Evolutionary conservation across 1,139 yeast genomes (phyloP).

Genomic region (Scheffersomyces titani): DNA sequence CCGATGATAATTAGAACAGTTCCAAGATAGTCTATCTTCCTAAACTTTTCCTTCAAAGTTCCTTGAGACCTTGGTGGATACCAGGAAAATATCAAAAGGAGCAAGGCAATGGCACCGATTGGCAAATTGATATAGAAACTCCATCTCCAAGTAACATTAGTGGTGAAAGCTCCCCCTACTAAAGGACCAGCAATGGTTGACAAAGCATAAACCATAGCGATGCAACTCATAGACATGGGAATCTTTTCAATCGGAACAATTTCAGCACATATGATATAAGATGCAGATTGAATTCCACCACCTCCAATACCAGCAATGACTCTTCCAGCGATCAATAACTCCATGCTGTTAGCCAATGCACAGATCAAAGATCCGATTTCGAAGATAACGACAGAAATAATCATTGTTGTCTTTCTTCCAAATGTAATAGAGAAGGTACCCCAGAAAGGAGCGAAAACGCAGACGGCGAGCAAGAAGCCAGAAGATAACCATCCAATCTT

Average conservation of each 20-base stretch:
- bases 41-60: conserved; percentile 15
- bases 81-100: conserved; percentile 18
- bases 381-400: conserved; percentile 13
- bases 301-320: conserved; percentile 17
- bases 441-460: conserved; percentile 15
- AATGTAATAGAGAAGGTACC: conserved; percentile 17
- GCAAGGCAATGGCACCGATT: conserved; percentile 2
- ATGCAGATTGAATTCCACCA: conserved; percentile 17
- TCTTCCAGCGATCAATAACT: conserved; percentile 16
- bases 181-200: conserved; percentile 18
- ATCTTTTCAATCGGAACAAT: conserved; percentile 13
- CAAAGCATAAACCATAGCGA: conserved; percentile 15
- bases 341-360: conserved; percentile 14
- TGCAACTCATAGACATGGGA: conserved; percentile 13
- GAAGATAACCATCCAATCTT: conserved; percentile 17
- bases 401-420: conserved; percentile 15
- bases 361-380: conserved; percentile 15
- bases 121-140: conserved; percentile 3
- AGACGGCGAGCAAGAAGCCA: conserved; percentile 15
- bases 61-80: conserved; percentile 32
- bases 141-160: conserved; percentile 17
- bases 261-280: conserved; percentile 14
- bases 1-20: conserved; percentile 30
- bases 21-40: conserved; percentile 34
- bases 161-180: conserved; percentile 23